phyloP scores from a whole-genome alignment of 192 early-diverging fungal genomes.

The Backusella parvicylindrica region DNA sequence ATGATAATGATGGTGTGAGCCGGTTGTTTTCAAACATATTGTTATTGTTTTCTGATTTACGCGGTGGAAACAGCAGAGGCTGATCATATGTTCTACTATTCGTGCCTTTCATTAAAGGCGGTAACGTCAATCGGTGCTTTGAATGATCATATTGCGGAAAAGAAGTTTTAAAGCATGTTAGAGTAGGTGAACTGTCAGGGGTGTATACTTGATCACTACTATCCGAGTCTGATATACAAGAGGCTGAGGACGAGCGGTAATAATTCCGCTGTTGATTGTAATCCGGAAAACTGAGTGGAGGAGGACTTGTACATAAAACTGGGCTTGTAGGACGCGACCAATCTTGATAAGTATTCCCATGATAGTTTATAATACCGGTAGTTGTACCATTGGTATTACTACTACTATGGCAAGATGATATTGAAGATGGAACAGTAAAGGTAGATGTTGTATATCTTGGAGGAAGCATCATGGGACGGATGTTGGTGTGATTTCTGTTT shows the following conservation, averaged over 20 bases:
- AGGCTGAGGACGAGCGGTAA: background rate
- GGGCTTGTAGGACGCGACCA: background rate
- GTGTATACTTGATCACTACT: slow-evolving; percentile 30
- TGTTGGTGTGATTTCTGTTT: slow-evolving; percentile 10
- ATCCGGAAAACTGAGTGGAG: background rate
- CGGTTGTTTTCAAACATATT: background rate
- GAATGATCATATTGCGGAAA: background rate
- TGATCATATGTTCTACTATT: background rate
- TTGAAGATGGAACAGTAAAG: background rate
- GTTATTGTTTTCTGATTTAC: slow-evolving; percentile 4
- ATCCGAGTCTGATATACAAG: background rate
- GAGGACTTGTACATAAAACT: background rate
- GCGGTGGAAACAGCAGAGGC: background rate
- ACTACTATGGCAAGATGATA: background rate
- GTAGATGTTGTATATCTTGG: background rate
- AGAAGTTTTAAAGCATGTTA: background rate
- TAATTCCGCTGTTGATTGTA: slow-evolving; percentile 13
- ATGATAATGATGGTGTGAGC: background rate
- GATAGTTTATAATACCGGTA: background rate
- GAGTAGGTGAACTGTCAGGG: slow-evolving; percentile 38
- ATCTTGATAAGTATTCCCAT: background rate
- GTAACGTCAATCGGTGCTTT: background rate
- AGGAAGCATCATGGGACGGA: background rate
- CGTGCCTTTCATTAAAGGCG: background rate
- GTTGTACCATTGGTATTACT: background rate